Base-by-base conservation (phyloP, 2,329 filamentous ascomycete genomes). In the Davidsoniella australis region DNA sequence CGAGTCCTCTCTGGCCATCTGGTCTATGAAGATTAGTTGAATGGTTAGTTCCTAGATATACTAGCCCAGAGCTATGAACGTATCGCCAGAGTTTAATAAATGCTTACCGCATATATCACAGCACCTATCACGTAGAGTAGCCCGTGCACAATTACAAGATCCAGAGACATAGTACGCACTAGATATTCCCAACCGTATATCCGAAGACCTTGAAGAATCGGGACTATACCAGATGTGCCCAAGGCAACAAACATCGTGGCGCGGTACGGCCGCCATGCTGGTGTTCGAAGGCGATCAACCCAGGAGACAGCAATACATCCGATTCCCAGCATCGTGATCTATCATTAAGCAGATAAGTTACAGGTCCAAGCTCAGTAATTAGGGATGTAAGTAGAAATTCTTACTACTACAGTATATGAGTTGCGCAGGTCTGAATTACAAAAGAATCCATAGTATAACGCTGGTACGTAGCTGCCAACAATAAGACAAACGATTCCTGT, bases 401-500 rank as follows among this genome's bases (percentile, higher is more conserved):
- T 62, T 60, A 87, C 84, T 72, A 85, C 79, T 12, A 69, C 73
- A 68, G 88, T 79, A 62, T 96, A 96, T 2, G 73, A 61, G 41
- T 67, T 69, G 66, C 86, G 77, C 58, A 89, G 62, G 6, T 62
- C 58, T 2, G 78, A 75, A 54, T 79, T 67, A 58, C 81, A 86
- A 58, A 76, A 85, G 62, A 94, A 86, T 3, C 82, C 87, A 63
- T 93, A 94, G 63, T 85, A 91, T 52, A 98, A 64, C 45, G 84
- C 82, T 2, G 91, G 88, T 42, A 96, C 76, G 60, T 89, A 94
- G 61, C 82, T 89, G 5, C 91, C 91, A 56, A 89, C 84, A 52
- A 96, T 96, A 56, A 98, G 68, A 45, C 80, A 76, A 26, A 96
- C 85, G 57, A 98, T 98, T 5, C 91, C 91, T 4, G 89, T 76